Conservation (phyloP, 495 filamentous ascomycete species). For the Penicillium daleae region DNA sequence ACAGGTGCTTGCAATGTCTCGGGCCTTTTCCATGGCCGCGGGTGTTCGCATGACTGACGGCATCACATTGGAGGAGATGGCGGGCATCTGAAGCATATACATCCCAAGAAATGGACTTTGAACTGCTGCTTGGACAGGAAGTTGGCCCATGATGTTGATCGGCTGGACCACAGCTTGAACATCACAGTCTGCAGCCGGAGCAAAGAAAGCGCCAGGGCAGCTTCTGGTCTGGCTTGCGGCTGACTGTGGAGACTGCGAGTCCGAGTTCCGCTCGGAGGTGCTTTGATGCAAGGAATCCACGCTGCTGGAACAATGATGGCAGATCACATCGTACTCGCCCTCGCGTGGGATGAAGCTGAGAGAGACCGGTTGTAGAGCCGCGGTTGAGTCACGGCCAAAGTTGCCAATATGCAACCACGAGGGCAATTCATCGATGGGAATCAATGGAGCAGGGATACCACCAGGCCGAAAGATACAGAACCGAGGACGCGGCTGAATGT, state of each 20-base stretch:
- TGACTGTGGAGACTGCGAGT: conserved; percentile 12
- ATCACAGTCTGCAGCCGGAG: background rate
- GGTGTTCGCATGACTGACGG: conserved; percentile 6
- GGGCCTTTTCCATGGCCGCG: conserved; percentile 1
- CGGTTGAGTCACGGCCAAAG: conserved; percentile 25
- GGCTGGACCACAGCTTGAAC: background rate
- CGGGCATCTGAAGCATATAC: conserved; percentile 19
- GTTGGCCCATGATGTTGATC: conserved; percentile 6
- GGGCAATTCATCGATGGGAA: conserved; percentile 45
- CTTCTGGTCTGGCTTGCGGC: conserved; percentile 12
- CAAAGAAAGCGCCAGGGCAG: conserved; percentile 9
- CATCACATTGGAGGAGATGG: background rate
- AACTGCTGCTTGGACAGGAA: conserved; percentile 21
- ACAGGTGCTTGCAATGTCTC: conserved; percentile 6
- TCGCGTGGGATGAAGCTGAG: conserved; percentile 31
- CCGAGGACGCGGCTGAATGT: conserved; percentile 26
- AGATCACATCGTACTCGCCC: conserved; percentile 46
- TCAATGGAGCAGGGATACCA: conserved; percentile 31
- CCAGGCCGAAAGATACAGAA: conserved; percentile 44
- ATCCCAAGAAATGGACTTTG: conserved; percentile 29
- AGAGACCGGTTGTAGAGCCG: conserved; percentile 31
- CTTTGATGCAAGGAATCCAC: conserved; percentile 38
- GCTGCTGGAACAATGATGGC: conserved; percentile 36
- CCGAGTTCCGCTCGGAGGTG: conserved; percentile 29
- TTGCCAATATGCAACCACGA: conserved; percentile 39